Evolutionary conservation across 148 eudicot genomes (phyloP).

Genomic region (Rhododendron mucronatum): DNA sequence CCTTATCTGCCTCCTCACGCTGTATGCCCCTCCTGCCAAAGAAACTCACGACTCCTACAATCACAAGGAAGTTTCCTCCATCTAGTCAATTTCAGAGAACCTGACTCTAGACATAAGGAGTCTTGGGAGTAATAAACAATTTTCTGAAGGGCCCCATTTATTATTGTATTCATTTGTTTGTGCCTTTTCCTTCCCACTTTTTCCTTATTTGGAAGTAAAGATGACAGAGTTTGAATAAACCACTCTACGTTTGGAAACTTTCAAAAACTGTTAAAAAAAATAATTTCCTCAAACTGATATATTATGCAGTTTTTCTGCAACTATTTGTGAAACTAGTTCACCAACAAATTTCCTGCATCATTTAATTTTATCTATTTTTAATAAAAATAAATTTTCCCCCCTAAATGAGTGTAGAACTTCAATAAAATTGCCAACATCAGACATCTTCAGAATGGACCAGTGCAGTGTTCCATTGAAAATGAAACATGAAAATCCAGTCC

Average conservation of each 20-base stretch:
- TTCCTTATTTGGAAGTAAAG: neutral
- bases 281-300: neutral
- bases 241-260: neutral
- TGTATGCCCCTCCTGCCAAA: slow-evolving; percentile 99
- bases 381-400: neutral
- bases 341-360: neutral
- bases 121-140: neutral
- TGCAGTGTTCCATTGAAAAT: neutral
- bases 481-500: neutral
- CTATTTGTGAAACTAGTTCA: neutral
- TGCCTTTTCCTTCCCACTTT: neutral
- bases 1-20: slow-evolving; percentile 91
- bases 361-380: neutral
- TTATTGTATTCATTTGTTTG: neutral
- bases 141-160: neutral
- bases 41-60: slow-evolving; percentile 96
- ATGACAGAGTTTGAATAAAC: neutral
- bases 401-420: neutral
- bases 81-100: neutral
- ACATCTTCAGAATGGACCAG: neutral
- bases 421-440: neutral
- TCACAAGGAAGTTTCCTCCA: slow-evolving; percentile 4
- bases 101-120: neutral
- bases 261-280: neutral
- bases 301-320: neutral